A percentile compares a stretch with the other conserved stretches of the same genome.
These are phyloP conservation scores for Plasmodium chabaudi DNA, from an alignment of 169 alveolate genomes.

Conservation along the genomic window DNA sequence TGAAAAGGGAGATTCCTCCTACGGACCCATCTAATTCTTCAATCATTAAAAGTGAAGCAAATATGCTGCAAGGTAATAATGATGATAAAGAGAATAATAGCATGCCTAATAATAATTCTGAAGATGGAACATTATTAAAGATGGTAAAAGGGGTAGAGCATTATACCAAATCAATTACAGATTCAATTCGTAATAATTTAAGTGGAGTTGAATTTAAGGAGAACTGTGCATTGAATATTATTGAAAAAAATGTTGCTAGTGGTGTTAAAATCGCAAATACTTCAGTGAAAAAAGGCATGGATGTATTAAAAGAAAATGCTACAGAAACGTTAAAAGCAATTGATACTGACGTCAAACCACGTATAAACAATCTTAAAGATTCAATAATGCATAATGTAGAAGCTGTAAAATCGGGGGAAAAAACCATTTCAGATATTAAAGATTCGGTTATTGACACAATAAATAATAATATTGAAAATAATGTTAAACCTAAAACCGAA, in stretches of 20 bases:
- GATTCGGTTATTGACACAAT: conserved; percentile 12
- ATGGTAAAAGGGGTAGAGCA: background rate
- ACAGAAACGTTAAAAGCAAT: background rate
- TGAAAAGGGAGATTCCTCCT: too few species aligned
- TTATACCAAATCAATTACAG: background rate
- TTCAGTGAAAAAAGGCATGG: conserved; percentile 1
- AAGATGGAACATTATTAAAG: background rate
- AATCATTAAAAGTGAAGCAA: too few species aligned
- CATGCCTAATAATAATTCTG: too few species aligned
- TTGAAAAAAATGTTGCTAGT: conserved; percentile 20
- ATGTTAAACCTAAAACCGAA: conserved; percentile 18
- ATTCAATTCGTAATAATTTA: conserved; percentile 12
- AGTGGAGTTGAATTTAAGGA: conserved; percentile 15
- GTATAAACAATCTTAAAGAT: conserved; percentile 7
- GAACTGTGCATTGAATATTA: conserved; percentile 22
- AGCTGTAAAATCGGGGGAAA: conserved; percentile 9
- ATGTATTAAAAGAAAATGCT: conserved; percentile 15
- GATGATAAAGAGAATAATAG: too few species aligned
- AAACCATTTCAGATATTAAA: conserved; percentile 2
- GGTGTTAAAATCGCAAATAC: conserved; percentile 11
- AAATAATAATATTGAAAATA: conserved; percentile 14
- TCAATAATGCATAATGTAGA: conserved; percentile 17
- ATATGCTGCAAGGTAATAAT: too few species aligned
- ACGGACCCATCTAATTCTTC: too few species aligned
- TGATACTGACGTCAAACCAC: conserved; percentile 13